Conservation (phyloP, 352 stramenopile genomes). For the Thraustotheca clavata region DNA sequence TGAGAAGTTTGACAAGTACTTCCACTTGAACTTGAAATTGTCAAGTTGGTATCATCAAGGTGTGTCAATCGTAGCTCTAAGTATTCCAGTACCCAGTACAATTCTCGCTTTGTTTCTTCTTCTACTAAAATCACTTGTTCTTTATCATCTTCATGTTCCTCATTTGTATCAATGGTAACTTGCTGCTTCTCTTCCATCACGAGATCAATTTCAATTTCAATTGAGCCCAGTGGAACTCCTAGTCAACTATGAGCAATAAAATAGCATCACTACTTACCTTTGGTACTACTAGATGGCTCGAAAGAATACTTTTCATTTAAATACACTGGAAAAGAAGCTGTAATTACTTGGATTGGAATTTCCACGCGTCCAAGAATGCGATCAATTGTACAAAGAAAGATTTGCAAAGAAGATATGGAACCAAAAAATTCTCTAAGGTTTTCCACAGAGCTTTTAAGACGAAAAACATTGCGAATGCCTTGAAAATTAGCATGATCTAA, state of each 20-base stretch:
- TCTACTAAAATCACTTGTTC: no score
- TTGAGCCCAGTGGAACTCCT: background rate
- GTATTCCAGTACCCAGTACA: no score
- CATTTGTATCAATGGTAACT: no score
- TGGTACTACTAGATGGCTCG: background rate
- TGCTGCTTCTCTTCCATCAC: background rate
- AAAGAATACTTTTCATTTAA: background rate
- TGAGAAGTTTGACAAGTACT: no score
- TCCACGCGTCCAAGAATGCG: slow-evolving; percentile 47
- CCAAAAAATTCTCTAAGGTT: slow-evolving; percentile 39
- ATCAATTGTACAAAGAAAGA: slow-evolving; percentile 71
- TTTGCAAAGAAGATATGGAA: slow-evolving; percentile 28
- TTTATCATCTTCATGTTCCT: no score
- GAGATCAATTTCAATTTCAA: background rate
- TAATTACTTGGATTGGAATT: slow-evolving; percentile 23
- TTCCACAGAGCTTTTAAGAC: slow-evolving; percentile 40
- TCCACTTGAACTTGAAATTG: no score
- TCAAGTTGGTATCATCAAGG: no score
- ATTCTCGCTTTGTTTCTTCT: no score
- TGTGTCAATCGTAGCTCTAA: no score
- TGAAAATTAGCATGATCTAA: slow-evolving; percentile 46
- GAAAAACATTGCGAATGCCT: slow-evolving; percentile 64
- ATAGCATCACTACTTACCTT: no score
- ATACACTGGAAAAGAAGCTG: background rate
- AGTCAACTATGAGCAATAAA: background rate